A percentile compares a stretch with the other conserved stretches of the same genome.
Evolutionary conservation across 2,329 filamentous ascomycete species (phyloP).

Genomic region (Epichloe brachyelytri): DNA sequence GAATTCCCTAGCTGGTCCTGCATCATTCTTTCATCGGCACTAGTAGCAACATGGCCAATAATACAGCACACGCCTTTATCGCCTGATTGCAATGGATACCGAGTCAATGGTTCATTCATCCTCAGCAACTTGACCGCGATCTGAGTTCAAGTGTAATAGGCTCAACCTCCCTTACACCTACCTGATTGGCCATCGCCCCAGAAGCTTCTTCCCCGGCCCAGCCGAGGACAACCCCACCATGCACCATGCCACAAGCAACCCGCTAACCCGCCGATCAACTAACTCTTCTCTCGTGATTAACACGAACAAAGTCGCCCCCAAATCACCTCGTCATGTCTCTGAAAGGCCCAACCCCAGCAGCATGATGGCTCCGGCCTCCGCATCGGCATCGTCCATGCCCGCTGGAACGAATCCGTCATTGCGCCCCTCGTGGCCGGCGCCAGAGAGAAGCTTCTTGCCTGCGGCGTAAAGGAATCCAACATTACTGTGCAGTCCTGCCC

Average conservation of each 20-base stretch:
- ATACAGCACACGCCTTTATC: too few species aligned
- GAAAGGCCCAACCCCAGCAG: conserved; percentile 44
- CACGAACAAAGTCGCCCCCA: neutral
- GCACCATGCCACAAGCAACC: too few species aligned
- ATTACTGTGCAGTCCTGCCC: conserved; percentile 85
- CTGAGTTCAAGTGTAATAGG: too few species aligned
- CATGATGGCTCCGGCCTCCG: conserved; percentile 63
- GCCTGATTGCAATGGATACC: neutral
- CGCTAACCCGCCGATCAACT: neutral
- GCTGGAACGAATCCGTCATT: conserved; percentile 89
- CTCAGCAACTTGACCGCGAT: neutral
- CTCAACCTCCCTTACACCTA: too few species aligned
- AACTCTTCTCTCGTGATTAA: too few species aligned
- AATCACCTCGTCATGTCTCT: conserved; percentile 26
- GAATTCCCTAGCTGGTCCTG: neutral
- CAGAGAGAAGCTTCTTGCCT: conserved; percentile 60
- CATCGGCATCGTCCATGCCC: conserved; percentile 88
- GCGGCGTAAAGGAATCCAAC: conserved; percentile 77
- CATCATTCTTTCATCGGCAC: neutral
- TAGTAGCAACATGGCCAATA: neutral
- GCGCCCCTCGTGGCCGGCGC: conserved; percentile 70
- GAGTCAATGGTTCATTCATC: neutral
- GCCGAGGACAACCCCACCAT: neutral
- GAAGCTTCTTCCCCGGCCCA: neutral
- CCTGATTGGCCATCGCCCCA: neutral